Percentiles rank a stretch among this genome's conserved stretches.
Conservation (phyloP, 192 early-diverging fungal genomes). For the Piromyces finnis region DNA sequence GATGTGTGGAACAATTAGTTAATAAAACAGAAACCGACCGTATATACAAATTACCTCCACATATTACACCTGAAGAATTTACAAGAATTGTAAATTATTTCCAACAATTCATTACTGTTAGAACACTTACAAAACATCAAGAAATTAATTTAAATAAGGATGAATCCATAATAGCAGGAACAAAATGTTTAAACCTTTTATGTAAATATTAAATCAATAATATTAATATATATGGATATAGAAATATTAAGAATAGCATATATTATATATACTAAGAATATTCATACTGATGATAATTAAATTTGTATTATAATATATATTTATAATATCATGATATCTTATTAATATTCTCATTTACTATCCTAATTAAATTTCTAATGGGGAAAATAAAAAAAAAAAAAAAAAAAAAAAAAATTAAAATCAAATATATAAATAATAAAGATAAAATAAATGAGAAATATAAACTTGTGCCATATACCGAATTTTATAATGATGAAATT, state of each 20-base stretch:
- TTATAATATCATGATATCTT: too few relatives aligned
- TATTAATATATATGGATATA: too few relatives aligned
- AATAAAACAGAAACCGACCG: not conserved
- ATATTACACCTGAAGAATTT: not conserved
- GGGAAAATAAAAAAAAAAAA: too few relatives aligned
- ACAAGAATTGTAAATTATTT: not conserved
- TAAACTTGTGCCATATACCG: conserved; percentile 30
- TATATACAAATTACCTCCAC: not conserved
- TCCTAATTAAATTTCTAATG: too few relatives aligned
- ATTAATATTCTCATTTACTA: too few relatives aligned
- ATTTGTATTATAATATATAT: too few relatives aligned
- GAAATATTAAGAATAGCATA: too few relatives aligned
- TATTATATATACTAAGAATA: not conserved
- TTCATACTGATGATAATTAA: too few relatives aligned
- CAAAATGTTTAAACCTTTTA: not conserved
- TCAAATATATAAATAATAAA: too few relatives aligned
- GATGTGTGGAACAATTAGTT: not conserved
- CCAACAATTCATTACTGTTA: not conserved
- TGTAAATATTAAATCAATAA: not conserved
- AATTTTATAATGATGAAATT: conserved; percentile 50
- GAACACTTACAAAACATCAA: not conserved
- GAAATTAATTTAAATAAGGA: not conserved
- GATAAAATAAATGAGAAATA: conserved; percentile 42
- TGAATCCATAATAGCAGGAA: not conserved
- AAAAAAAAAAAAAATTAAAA: too few relatives aligned